Conservation (phyloP, 140 eudicot genomes). For the Cichorium intybus region DNA sequence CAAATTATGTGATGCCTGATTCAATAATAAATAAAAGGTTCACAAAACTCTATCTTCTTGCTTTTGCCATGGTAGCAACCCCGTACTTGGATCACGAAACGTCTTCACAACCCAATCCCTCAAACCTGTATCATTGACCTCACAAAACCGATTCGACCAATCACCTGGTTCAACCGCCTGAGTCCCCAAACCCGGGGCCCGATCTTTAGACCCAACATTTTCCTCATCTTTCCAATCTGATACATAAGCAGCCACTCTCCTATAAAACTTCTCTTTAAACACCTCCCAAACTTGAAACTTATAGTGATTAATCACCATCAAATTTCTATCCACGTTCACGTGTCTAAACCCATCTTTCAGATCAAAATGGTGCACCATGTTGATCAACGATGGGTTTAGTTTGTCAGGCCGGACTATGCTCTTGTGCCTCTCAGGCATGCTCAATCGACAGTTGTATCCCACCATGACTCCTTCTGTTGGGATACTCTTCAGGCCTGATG, state of each 20-base stretch:
- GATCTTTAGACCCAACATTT: slow-evolving; percentile 71
- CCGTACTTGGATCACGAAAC: slow-evolving; percentile 46
- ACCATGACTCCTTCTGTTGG: slow-evolving; percentile 59
- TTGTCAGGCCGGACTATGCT: slow-evolving; percentile 70
- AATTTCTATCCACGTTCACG: slow-evolving; percentile 33
- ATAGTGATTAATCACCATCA: slow-evolving; percentile 74
- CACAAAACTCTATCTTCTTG: slow-evolving; percentile 21
- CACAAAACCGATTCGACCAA: slow-evolving; percentile 75
- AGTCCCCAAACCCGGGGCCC: slow-evolving; percentile 83
- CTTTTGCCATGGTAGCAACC: slow-evolving; percentile 65
- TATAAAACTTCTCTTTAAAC: slow-evolving; percentile 74
- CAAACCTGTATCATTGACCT: slow-evolving; percentile 50
- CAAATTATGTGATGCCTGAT: slow-evolving; percentile 2
- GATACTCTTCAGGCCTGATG: slow-evolving; percentile 51
- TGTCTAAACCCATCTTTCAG: slow-evolving; percentile 40
- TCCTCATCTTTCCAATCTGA: slow-evolving; percentile 68
- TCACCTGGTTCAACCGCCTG: slow-evolving; percentile 59
- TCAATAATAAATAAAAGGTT: neutral
- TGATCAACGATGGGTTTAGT: slow-evolving; percentile 53
- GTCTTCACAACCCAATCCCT: slow-evolving; percentile 46
- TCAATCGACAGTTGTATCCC: slow-evolving; percentile 77
- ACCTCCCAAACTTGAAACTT: slow-evolving; percentile 90
- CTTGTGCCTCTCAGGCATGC: slow-evolving; percentile 71
- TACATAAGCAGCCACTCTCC: slow-evolving; percentile 82
- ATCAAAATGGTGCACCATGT: slow-evolving; percentile 78